These are phyloP conservation scores for Scenedesmus sp. DNA, from an alignment of 163 green algal species.

Conservation along the genomic window DNA sequence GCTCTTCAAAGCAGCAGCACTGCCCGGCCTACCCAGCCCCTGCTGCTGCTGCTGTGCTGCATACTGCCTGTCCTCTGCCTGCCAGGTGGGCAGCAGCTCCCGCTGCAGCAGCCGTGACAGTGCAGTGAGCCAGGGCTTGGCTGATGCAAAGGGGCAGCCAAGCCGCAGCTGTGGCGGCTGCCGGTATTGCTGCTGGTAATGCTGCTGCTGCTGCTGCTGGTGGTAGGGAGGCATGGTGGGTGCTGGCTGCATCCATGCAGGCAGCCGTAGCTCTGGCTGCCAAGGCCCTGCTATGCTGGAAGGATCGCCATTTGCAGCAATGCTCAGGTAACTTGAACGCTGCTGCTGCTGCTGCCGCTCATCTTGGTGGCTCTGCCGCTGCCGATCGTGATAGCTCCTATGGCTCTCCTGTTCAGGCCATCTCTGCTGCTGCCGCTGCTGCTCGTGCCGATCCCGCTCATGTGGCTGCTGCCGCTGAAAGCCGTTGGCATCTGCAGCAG, in stretches of 20 bases:
- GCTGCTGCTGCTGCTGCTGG: not conserved
- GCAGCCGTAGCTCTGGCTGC: not conserved
- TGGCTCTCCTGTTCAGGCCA: not conserved
- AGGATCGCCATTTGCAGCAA: not conserved
- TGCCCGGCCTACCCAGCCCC: not conserved
- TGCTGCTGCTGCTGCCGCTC: not conserved
- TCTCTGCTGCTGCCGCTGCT: slow-evolving; percentile 14
- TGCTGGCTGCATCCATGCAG: not conserved
- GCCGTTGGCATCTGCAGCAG: not conserved
- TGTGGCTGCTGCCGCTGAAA: not conserved
- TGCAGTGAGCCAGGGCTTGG: not conserved
- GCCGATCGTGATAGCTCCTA: not conserved
- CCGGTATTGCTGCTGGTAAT: not conserved
- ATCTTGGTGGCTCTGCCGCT: not conserved
- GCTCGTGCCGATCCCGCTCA: not conserved
- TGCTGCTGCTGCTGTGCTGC: not conserved
- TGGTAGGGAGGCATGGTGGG: not conserved
- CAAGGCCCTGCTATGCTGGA: not conserved
- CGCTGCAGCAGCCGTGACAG: not conserved
- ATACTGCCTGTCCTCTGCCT: not conserved
- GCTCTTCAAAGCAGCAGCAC: not conserved
- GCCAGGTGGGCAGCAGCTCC: not conserved
- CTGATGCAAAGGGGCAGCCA: not conserved
- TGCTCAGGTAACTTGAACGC: not conserved
- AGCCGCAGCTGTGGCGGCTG: not conserved